phyloP scores from a whole-genome alignment of 768 basidiomycete genomes.

The Flagelloscypha sp. region DNA sequence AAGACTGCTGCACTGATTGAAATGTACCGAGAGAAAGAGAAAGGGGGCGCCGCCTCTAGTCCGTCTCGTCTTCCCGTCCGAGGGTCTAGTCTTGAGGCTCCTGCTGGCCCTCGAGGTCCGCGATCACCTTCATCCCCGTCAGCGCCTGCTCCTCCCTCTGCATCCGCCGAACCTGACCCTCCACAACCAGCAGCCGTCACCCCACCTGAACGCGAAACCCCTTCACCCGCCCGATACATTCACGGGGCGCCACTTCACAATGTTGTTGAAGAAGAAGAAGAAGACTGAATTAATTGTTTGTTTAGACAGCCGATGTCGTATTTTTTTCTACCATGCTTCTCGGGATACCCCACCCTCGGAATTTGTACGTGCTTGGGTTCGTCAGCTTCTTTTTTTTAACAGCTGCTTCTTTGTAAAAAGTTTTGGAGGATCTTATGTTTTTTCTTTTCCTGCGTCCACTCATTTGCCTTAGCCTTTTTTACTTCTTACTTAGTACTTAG shows the following conservation, averaged over 20 bases:
- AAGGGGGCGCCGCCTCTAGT: slow-evolving; percentile 19
- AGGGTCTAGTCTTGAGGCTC: slow-evolving; percentile 18
- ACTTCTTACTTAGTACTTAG: no score
- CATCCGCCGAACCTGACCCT: slow-evolving; percentile 23
- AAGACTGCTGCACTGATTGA: slow-evolving; percentile 76
- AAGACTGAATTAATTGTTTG: slow-evolving; percentile 41
- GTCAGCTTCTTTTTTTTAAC: no score
- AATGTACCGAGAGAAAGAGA: slow-evolving; percentile 75
- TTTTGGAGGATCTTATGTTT: no score
- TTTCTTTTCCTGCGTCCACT: no score
- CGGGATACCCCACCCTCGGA: no score
- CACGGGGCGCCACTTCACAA: slow-evolving; percentile 85
- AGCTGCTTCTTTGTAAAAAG: no score
- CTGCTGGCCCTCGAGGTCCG: slow-evolving; percentile 13
- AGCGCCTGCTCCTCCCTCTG: slow-evolving; percentile 26
- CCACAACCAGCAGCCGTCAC: slow-evolving; percentile 15
- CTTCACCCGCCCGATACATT: slow-evolving; percentile 58
- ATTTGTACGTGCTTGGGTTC: no score
- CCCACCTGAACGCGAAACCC: slow-evolving; percentile 10
- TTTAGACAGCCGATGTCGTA: no score
- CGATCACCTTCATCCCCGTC: slow-evolving; percentile 14
- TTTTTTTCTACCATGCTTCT: no score
- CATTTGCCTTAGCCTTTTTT: no score
- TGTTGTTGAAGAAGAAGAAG: slow-evolving; percentile 77
- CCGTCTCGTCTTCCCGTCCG: slow-evolving; percentile 29